Evolutionary conservation across 179 eudicot genomes (phyloP), one percentile per base, ranked within the genome.

Genomic region (Spergularia azorica): DNA sequence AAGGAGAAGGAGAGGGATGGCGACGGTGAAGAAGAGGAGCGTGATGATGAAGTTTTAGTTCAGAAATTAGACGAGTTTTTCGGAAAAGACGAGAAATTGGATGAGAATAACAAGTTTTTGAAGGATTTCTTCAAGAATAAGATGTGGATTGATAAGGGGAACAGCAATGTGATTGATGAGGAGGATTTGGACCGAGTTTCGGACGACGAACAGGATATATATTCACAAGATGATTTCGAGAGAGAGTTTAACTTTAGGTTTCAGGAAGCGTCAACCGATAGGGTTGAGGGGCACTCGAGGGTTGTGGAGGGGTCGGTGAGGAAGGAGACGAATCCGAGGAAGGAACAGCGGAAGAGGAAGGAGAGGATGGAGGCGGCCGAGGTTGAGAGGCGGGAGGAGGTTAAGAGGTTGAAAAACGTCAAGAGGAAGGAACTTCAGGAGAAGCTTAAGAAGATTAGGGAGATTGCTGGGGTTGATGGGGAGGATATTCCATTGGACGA

Each of bases 321-420:
- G 89, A 96, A 91, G 96, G 90, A 83, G 85, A 81, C 85, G 5
- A 94, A 87, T 83, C 84, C 92, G 1, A 88, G 98, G 80, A 91
- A 90, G 87, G 67, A 51, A 46, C 97, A 94, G 80, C 87, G 98
- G 84, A 81, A 86, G 88, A 90, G 95, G 79, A 95, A 91, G 83
- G 98, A 93, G 88, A 91, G 99, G 81, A 61, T 80, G 83, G 92
- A 80, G 2, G 86, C 83, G 54, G 95, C 89, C 0, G 98, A 91
- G 82, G 20, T 76, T 17, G 93, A 90, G 84, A 86, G 96, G 79
- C 89, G 82, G 52, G 98, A 95, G 81, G 99, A 95, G 86, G 81
- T 95, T 83, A 95, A 95, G 85, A 86, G 88, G 72, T 76, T 93
- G 92, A 95, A 95, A 89, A 95, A 95, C 75, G 68, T 93, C 89